Conservation (phyloP, 805 yeast species). For the Candida ovalis region DNA sequence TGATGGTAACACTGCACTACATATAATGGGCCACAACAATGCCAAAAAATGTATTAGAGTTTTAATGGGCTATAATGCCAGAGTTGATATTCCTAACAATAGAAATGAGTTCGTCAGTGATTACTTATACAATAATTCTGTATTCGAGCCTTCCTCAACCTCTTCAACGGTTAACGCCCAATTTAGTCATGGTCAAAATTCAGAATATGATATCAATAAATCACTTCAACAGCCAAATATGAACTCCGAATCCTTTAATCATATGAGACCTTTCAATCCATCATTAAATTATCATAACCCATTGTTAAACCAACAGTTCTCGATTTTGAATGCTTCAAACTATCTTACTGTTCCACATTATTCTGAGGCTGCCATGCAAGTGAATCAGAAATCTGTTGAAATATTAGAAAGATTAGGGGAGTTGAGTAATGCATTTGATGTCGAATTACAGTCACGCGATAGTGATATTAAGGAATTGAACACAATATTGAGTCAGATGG, state of each 20-base stretch:
- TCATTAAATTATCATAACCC: constrained; percentile 18
- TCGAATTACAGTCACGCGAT: constrained; percentile 43
- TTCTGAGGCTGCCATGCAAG: constrained; percentile 52
- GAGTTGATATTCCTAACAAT: constrained; percentile 48
- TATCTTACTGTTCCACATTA: constrained; percentile 36
- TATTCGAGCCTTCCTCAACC: constrained; percentile 10
- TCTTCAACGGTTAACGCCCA: background rate
- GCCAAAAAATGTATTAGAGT: constrained; percentile 43
- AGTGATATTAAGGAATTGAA: constrained; percentile 31
- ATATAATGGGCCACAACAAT: constrained; percentile 44
- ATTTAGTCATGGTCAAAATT: background rate
- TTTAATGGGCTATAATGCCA: constrained; percentile 46
- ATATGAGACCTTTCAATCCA: constrained; percentile 24
- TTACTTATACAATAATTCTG: constrained; percentile 30
- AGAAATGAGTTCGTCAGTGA: constrained; percentile 40
- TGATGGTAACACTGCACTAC: constrained; percentile 55
- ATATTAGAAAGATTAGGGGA: constrained; percentile 45
- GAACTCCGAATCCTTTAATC: constrained; percentile 21
- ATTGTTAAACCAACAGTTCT: constrained; percentile 11
- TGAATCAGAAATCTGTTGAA: constrained; percentile 47
- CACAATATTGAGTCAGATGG: constrained; percentile 26
- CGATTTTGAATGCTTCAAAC: constrained; percentile 17
- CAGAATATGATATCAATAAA: background rate
- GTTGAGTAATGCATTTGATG: constrained; percentile 49
- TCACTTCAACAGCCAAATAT: constrained; percentile 1